Evolutionary conservation across 2,329 filamentous ascomycete genomes (phyloP).

Genomic region (Mycogone perniciosa): DNA sequence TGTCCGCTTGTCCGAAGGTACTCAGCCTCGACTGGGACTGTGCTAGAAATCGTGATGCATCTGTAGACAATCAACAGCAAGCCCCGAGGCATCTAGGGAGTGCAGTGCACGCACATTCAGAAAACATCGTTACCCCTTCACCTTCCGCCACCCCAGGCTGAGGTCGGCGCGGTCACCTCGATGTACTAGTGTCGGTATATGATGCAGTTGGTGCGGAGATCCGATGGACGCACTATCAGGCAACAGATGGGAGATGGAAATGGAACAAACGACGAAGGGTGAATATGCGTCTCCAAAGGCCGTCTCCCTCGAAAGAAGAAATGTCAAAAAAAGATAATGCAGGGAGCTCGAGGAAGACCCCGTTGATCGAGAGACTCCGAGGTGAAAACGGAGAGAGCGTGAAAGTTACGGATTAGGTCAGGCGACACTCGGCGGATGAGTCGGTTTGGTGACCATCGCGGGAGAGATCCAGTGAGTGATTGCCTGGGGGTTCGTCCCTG

Average conservation of each 20-base stretch:
- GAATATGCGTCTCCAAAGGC: not conserved
- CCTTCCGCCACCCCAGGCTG: conserved; percentile 29
- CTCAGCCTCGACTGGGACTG: conserved; percentile 92
- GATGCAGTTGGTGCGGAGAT: conserved; percentile 2
- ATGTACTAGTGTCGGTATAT: not conserved
- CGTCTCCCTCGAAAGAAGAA: not conserved
- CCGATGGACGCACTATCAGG: conserved; percentile 2
- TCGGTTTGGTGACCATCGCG: conserved; percentile 12
- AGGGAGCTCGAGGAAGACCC: not conserved
- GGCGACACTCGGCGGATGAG: conserved; percentile 14
- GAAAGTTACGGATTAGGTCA: conserved; percentile 7
- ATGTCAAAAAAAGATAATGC: not conserved
- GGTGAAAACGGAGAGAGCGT: not conserved
- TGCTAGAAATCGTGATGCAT: conserved; percentile 92
- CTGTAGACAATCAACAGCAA: conserved; percentile 41
- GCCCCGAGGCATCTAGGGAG: not conserved
- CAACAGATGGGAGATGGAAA: conserved; percentile 7
- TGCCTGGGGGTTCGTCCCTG: conserved; percentile 3
- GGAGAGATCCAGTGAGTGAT: conserved; percentile 14
- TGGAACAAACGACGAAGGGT: not conserved
- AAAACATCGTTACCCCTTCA: conserved; percentile 42
- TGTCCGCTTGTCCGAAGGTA: conserved; percentile 57
- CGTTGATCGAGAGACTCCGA: not conserved
- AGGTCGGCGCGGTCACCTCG: conserved; percentile 9
- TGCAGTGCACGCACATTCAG: conserved; percentile 66